These are phyloP conservation scores for Maudiozyma serrabonitensis DNA, from an alignment of 805 yeast species.

Conservation along the genomic window DNA sequence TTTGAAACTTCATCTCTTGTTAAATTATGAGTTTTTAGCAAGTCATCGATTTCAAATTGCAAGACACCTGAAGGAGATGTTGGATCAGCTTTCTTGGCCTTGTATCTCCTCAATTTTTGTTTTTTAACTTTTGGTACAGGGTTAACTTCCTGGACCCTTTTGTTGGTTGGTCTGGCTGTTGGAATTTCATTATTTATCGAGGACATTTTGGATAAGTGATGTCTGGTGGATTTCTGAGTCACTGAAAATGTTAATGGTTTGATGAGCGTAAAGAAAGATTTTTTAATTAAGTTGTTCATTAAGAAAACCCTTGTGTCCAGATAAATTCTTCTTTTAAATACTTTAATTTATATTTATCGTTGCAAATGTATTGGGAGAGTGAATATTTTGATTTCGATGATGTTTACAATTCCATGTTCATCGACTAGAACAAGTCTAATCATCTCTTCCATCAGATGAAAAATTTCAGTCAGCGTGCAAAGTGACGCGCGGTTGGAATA, in stretches of 20 bases:
- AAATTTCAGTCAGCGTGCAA: not conserved
- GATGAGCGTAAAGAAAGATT: not conserved
- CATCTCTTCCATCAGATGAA: not conserved
- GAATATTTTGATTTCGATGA: too few species aligned
- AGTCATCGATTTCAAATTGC: constrained; percentile 56
- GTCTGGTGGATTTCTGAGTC: not conserved
- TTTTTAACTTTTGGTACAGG: constrained; percentile 16
- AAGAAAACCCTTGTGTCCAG: too few species aligned
- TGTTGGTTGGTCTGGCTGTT: not conserved
- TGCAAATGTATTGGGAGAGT: too few species aligned
- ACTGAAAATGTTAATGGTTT: not conserved
- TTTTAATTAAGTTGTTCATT: not conserved
- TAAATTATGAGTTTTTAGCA: constrained; percentile 37
- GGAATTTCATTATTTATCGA: not conserved
- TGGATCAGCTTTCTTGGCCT: constrained; percentile 55
- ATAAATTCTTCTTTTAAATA: too few species aligned
- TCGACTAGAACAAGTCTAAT: not conserved
- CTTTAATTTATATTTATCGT: too few species aligned
- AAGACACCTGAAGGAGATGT: constrained; percentile 78
- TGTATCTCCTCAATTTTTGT: constrained; percentile 43
- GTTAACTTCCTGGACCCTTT: not conserved
- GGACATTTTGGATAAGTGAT: not conserved
- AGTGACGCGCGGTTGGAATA: not conserved
- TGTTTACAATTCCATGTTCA: not conserved
- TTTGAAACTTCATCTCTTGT: constrained; percentile 42